Evolutionary conservation across 2,329 filamentous ascomycete species (phyloP), one percentile per base, ranked within the genome.

Genomic region (Exserohilum turcica): DNA sequence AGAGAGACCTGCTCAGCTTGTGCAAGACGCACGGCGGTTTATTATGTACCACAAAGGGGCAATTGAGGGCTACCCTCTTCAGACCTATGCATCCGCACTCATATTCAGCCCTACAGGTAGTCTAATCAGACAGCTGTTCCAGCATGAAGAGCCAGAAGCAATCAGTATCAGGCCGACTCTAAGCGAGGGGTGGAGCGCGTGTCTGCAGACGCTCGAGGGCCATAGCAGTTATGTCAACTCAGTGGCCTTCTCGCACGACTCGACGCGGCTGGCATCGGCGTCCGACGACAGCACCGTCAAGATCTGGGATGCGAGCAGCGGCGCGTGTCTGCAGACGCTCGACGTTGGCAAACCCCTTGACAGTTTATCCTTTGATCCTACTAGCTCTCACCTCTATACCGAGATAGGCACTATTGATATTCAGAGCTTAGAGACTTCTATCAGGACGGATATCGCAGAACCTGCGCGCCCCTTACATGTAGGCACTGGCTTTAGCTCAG

Each of bases 331-430:
- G 36, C 36, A 24, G 10, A 38, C 36, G 36, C 18, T 38, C 18
- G 36, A 38, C 36, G 18, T 38, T 38, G 18, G 36, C 18, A 38
- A 38, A 38, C 3, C 12, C 19, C 18, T 38, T 12, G 5, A 12
- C 18, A 24, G 12, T 38, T 38, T 38, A n/a, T 38, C 36, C 9
- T 38, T 38, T 24, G 36, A 38, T 38, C 18, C 36, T 7, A n/a
- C 16, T 24, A 13, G 35, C 18, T 37, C 10, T 37, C 16, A 21
- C 18, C 35, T 65, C 36, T 24, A 56, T 36, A 61, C 63, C 50
- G 59, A 63, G 29, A 59, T 61, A 51, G 61, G 60, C 35, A 31
- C 43, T 49, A 59, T 63, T 28, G 44, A 18, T 40, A 38, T 65
- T 48, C 32, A 44, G 32, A 51, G 29, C 39, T 10, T 47, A 53